Evolutionary conservation across 2,329 filamentous ascomycete species (phyloP), one percentile per base, ranked within the genome.

Genomic region (Amesomyces nigricolor): DNA sequence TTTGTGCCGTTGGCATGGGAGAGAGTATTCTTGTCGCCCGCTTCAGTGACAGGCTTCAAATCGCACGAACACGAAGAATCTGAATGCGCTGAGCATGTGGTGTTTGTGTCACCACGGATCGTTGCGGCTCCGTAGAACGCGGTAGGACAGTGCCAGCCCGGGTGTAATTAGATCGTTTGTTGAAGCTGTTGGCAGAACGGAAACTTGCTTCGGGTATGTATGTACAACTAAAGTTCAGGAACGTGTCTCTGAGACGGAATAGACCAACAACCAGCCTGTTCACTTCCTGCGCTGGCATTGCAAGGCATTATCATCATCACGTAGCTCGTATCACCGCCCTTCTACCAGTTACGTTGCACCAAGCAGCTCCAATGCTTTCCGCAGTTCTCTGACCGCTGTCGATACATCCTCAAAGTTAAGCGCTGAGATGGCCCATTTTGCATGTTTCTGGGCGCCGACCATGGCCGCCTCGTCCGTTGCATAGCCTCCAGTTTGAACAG

Each of bases 371-470:
- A 99, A 72, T 3, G 94, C 94, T 57, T 82, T 83, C 51, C 82
- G 82, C 59, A 99, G 70, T 67, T 99, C 91, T 65, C 86, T 85
- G 4, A 97, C 85, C 0, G 94, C 94, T 0, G 94, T 99, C 1
- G 86, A 78, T 1, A 95, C 88, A 68, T 99, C 94, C 63, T 99
- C 94, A 71, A 99, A 99, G 65, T 96, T 96, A 47, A 99, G 74
- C 0, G 94, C 94, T 10, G 91, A 96, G 42, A 97, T 95, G 0
- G 94, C 94, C 89, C 90, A 99, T 65, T 90, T 91, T 2, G 92
- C 91, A 73, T 97, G 94, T 69, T 97, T 99, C 70, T 96, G 91
- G 4, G 94, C 92, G 64, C 85, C 81, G 37, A 82, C 75, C 37
- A 96, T 86, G 0, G 87, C 78, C 57, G 78, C 75, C 61, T 91